Base-by-base conservation (phyloP, 192 early-diverging fungal species). In the Coemansia erecta region DNA sequence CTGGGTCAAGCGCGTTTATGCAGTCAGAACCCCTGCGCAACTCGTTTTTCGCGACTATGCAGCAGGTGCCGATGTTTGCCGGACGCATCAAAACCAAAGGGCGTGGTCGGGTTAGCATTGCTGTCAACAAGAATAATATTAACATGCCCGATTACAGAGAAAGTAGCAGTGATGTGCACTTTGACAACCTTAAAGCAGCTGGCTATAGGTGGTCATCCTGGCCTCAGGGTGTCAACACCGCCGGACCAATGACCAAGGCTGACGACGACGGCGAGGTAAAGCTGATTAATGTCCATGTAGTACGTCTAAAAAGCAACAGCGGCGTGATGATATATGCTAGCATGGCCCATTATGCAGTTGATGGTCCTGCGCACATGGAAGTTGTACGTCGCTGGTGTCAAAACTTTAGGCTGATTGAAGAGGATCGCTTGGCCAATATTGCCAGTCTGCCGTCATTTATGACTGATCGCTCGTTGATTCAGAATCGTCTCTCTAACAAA, bases 101-200 rank as follows among this genome's bases (percentile, higher is more conserved):
- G 12, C 44, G 66, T n/a, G 75, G 75, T 6, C 62, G 59, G 10
- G 57, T 65, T 11, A 72, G 55, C 53, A 39, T 78, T 1, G 65
- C 68, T 6, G n/a, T 78, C 7, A 59, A 78, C 33, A 50, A 42
- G 17, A 33, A 60, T 35, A 56, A 65, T 43, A 22, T 72, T 3
- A 78, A 78, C 35, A 47, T 68, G 42, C 75, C 75, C 15, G 75
- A 72, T 8, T 78, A 78, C 37, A 44, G 23, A 0, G 75, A 78
- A 18, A 63, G 60, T 31, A 54, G 14, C 17, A 60, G 62, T 46
- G n/a, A 55, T 14, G 60, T 72, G 3, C 66, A 60, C 23, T 72
- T 72, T 65, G 51, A 61, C 31, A 50, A 40, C 10, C 43, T 78
- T 24, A 65, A 78, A 19, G 49, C 43, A 5, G 60, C 49, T 8